Percentiles rank a stretch among this genome's conserved stretches.
These are phyloP conservation scores for Epicoccum nigrum DNA, from an alignment of 2,329 filamentous ascomycete genomes.

Conservation along the genomic window DNA sequence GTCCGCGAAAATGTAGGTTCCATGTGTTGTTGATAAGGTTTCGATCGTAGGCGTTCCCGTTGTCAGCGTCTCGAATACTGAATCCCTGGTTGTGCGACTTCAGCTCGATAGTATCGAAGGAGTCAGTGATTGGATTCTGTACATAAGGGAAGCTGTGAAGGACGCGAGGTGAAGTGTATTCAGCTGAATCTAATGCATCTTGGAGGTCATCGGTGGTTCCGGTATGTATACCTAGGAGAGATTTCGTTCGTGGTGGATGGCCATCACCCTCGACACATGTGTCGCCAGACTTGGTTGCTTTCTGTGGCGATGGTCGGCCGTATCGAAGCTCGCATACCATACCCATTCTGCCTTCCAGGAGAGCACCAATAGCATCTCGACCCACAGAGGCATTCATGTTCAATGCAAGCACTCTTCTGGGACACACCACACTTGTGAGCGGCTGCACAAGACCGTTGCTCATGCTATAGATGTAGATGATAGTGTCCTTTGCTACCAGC, in stretches of 20 bases:
- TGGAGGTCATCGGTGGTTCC: slow-evolving; percentile 19
- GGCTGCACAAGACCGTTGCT: slow-evolving; percentile 48
- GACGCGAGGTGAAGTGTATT: slow-evolving; percentile 3
- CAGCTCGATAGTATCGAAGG: slow-evolving; percentile 37
- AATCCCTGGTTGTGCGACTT: slow-evolving; percentile 31
- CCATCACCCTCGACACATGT: slow-evolving; percentile 17
- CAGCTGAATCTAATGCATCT: slow-evolving; percentile 6
- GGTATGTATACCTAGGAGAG: slow-evolving; percentile 17
- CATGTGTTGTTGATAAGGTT: slow-evolving; percentile 41
- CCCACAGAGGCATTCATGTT: slow-evolving; percentile 67
- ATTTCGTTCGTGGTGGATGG: slow-evolving; percentile 11
- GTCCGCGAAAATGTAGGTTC: slow-evolving; percentile 34
- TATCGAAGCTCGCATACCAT: slow-evolving; percentile 61
- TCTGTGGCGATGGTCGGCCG: slow-evolving; percentile 1
- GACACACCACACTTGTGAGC: slow-evolving; percentile 62
- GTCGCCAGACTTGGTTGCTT: slow-evolving; percentile 13
- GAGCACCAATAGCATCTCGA: slow-evolving; percentile 62
- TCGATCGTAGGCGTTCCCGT: slow-evolving; percentile 25
- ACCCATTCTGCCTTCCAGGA: slow-evolving; percentile 66
- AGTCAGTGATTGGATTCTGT: slow-evolving; percentile 5
- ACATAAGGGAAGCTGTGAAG: background rate
- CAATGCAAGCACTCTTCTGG: slow-evolving; percentile 62
- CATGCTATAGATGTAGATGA: slow-evolving; percentile 64
- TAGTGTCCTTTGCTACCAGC: slow-evolving; percentile 59
- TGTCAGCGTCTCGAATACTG: slow-evolving; percentile 29